Percentiles rank a stretch among this genome's conserved stretches.
Evolutionary conservation across 75 land plant genomes (phyloP).

Genomic region (Cupressus sempervirens): DNA sequence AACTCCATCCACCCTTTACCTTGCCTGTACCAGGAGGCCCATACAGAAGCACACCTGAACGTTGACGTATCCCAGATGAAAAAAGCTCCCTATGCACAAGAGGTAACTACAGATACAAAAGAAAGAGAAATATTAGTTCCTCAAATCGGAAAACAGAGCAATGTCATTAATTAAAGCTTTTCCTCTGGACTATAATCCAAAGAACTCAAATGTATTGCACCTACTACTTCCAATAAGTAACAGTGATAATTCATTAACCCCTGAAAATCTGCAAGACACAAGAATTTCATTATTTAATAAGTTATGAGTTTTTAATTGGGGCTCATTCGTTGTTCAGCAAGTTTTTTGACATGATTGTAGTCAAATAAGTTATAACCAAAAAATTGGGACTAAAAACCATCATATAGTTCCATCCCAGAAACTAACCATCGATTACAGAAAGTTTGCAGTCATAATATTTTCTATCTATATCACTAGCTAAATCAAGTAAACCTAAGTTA

Average conservation of each 20-base stretch:
- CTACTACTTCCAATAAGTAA: neutral
- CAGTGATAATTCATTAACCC: neutral
- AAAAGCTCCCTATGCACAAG: slow-evolving; percentile 85
- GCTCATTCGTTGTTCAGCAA: neutral
- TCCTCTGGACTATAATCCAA: neutral
- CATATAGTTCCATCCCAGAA: no score
- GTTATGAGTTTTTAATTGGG: neutral
- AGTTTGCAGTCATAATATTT: neutral
- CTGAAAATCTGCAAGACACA: neutral
- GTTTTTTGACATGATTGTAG: neutral
- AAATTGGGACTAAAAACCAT: no score
- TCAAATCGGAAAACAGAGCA: neutral
- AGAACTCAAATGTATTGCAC: neutral
- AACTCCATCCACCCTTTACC: slow-evolving; percentile 29
- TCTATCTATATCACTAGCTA: neutral
- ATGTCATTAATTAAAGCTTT: neutral
- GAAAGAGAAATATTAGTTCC: neutral
- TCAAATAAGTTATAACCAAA: no score
- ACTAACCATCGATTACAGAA: no score
- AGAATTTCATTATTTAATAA: neutral
- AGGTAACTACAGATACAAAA: slow-evolving; percentile 56
- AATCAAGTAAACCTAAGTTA: neutral
- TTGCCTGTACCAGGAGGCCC: slow-evolving; percentile 99
- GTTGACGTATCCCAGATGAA: slow-evolving; percentile 86
- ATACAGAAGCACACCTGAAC: slow-evolving; percentile 94